These are phyloP conservation scores for Schizophyllum commune DNA, from an alignment of 1,284 basidiomycete genomes.

Conservation along the genomic window DNA sequence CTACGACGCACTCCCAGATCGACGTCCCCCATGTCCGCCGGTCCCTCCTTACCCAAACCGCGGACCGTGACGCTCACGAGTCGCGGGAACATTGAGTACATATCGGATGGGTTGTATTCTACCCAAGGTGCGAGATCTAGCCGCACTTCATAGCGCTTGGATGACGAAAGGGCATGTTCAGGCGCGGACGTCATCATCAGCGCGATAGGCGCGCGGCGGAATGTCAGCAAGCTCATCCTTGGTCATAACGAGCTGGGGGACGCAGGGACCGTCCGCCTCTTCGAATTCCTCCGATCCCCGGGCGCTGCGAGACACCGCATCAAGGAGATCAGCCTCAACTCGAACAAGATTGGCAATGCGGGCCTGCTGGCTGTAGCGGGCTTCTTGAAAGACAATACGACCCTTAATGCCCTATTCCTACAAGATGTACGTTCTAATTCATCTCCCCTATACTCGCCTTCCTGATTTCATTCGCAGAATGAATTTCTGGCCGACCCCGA, in stretches of 20 bases:
- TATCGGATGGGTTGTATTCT: background rate
- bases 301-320: constrained; percentile 40
- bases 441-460: background rate
- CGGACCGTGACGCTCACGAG: background rate
- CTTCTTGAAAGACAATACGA: constrained; percentile 42
- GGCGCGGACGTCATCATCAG: background rate
- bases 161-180: background rate
- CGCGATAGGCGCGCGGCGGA: background rate
- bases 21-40: background rate
- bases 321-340: constrained; percentile 48
- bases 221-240: constrained; percentile 29
- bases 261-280: constrained; percentile 48
- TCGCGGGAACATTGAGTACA: background rate
- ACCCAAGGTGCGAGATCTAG: background rate
- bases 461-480: constrained; percentile 30
- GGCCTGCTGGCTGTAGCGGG: constrained; percentile 45
- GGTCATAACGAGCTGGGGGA: constrained; percentile 54
- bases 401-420: constrained; percentile 41
- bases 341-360: constrained; percentile 44
- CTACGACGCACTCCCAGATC: background rate
- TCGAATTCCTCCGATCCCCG: constrained; percentile 45
- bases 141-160: too few species aligned
- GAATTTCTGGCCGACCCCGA: constrained; percentile 29
- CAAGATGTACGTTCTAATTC: constrained; percentile 40
- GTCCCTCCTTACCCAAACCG: background rate